Conservation (phyloP, 352 stramenopile species). For the Albugo laibachii region DNA sequence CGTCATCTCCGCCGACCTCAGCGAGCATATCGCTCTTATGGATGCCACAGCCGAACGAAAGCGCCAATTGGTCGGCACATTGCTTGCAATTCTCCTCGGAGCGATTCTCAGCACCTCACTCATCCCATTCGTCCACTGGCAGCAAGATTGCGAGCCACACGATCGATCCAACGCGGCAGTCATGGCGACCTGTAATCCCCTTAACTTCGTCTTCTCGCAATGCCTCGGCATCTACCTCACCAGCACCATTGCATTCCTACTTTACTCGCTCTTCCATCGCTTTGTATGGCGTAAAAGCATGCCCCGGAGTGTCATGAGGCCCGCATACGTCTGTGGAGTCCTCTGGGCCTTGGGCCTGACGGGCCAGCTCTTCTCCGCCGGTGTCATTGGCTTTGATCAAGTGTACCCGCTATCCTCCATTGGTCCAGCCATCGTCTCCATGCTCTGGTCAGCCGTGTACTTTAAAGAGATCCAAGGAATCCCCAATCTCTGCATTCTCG, state of each 20-base stretch:
- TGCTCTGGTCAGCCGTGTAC: conserved; percentile 67
- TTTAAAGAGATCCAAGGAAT: conserved; percentile 65
- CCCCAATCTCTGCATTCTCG: conserved; percentile 37
- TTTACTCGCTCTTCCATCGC: conserved; percentile 59
- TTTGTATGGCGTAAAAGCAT: conserved; percentile 57
- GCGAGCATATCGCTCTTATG: conserved; percentile 29
- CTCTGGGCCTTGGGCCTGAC: conserved; percentile 50
- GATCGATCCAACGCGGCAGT: conserved; percentile 10
- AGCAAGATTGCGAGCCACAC: conserved; percentile 26
- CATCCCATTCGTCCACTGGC: conserved; percentile 63
- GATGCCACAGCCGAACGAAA: conserved; percentile 28
- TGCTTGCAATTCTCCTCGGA: conserved; percentile 41
- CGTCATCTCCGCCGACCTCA: conserved; percentile 42
- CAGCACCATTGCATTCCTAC: conserved; percentile 47
- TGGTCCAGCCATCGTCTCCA: conserved; percentile 59
- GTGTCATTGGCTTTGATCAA: conserved; percentile 54
- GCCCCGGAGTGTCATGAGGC: conserved; percentile 61
- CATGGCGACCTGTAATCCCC: conserved; percentile 45
- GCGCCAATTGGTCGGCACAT: conserved; percentile 34
- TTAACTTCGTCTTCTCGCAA: conserved; percentile 72
- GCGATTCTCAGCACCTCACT: conserved; percentile 53
- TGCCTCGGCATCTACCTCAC: conserved; percentile 65
- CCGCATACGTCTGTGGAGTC: conserved; percentile 56
- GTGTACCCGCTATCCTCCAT: conserved; percentile 69
- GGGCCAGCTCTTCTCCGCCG: conserved; percentile 52